Percentiles rank a stretch among this genome's conserved stretches.
Evolutionary conservation across 2,329 filamentous ascomycete genomes (phyloP).

Genomic region (Neopestalotiopsis rosae): DNA sequence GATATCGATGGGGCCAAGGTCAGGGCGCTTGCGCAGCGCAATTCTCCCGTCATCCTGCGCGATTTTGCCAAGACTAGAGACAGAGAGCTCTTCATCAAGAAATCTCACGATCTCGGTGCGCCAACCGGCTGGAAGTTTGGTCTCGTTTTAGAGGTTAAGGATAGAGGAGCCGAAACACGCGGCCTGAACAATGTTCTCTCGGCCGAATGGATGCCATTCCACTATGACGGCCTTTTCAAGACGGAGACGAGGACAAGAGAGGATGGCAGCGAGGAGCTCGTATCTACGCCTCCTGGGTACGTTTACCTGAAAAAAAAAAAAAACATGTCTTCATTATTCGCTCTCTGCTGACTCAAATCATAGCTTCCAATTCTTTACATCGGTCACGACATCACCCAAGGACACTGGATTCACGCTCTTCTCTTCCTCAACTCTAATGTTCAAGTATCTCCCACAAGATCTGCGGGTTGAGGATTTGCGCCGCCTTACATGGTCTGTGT

Average conservation of each 20-base stretch:
- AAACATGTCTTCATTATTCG: background rate
- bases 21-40: slow-evolving; percentile 49
- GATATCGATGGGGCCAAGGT: slow-evolving; percentile 51
- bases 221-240: slow-evolving; percentile 64
- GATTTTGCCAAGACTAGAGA: slow-evolving; percentile 54
- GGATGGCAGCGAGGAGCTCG: slow-evolving; percentile 44
- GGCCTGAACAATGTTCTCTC: slow-evolving; percentile 59
- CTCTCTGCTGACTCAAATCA: background rate
- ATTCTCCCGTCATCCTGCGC: slow-evolving; percentile 59
- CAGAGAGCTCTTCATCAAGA: slow-evolving; percentile 49
- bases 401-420: slow-evolving; percentile 61
- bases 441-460: slow-evolving; percentile 48
- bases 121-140: slow-evolving; percentile 60
- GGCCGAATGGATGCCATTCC: slow-evolving; percentile 61
- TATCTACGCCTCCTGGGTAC: slow-evolving; percentile 49
- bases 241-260: slow-evolving; percentile 45
- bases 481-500: slow-evolving; percentile 52
- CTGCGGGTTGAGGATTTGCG: slow-evolving; percentile 42
- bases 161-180: slow-evolving; percentile 47
- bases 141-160: slow-evolving; percentile 55
- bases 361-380: slow-evolving; percentile 59
- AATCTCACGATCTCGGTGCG: slow-evolving; percentile 51
- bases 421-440: slow-evolving; percentile 54
- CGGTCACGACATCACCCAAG: slow-evolving; percentile 49
- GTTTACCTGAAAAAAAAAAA: too few relatives aligned